Conservation (phyloP, 108 stramenopile genomes). For the Cyclotella atomus region DNA sequence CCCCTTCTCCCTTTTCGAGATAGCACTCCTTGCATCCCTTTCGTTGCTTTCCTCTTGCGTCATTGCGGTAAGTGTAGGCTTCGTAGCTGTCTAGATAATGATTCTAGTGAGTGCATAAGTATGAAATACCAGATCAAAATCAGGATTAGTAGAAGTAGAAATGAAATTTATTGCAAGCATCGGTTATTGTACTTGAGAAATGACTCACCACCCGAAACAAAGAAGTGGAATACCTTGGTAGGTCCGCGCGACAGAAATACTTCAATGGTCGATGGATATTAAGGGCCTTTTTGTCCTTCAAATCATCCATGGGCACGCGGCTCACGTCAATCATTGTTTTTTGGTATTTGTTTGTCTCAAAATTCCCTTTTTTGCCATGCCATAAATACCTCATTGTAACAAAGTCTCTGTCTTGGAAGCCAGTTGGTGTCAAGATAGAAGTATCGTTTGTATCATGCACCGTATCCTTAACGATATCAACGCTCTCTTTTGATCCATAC, state of each 20-base stretch:
- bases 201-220: background rate
- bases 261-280: conserved; percentile 24
- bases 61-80: conserved; percentile 65
- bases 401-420: conserved; percentile 49
- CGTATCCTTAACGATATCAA: no score
- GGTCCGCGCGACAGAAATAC: conserved; percentile 24
- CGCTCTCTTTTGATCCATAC: conserved; percentile 22
- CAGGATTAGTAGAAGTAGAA: no score
- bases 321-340: conserved; percentile 66
- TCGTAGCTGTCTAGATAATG: conserved; percentile 65
- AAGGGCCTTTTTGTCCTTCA: conserved; percentile 11
- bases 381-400: conserved; percentile 52
- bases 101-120: conserved; percentile 13
- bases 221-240: background rate
- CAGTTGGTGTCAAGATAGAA: background rate
- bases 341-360: conserved; percentile 48
- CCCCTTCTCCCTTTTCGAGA: conserved; percentile 3
- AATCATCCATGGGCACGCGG: conserved; percentile 45
- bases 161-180: no score
- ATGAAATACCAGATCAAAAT: no score
- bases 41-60: conserved; percentile 31
- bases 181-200: background rate
- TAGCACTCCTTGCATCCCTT: conserved; percentile 6
- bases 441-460: no score
- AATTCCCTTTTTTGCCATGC: conserved; percentile 43